Evolutionary conservation across 805 yeast genomes (phyloP), one percentile per base, ranked within the genome.

Genomic region (Sugiyamaella smithiae): DNA sequence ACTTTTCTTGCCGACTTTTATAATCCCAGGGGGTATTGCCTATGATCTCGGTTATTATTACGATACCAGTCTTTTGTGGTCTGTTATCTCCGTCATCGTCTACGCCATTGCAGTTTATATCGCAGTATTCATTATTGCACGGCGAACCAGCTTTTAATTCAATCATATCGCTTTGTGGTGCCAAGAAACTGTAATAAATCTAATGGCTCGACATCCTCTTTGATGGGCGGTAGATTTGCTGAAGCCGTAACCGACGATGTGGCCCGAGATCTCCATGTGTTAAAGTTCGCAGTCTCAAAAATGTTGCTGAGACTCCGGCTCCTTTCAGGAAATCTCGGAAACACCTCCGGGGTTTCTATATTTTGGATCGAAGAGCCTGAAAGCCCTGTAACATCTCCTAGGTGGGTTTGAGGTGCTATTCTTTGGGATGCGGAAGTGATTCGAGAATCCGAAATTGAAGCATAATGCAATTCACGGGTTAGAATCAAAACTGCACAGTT

Each of bases 401-500:
- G n/a, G n/a, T n/a, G n/a, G n/a, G n/a, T n/a, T n/a, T n/a, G n/a
- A n/a, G n/a, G n/a, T n/a, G n/a, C n/a, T n/a, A n/a, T n/a, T n/a
- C n/a, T n/a, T n/a, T n/a, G n/a, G n/a, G n/a, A n/a, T n/a, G n/a
- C n/a, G n/a, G n/a, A n/a, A n/a, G n/a, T n/a, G n/a, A n/a, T n/a
- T n/a, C n/a, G n/a, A n/a, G n/a, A n/a, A n/a, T n/a, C n/a, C n/a
- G n/a, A n/a, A n/a, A n/a, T n/a, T n/a, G n/a, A n/a, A n/a, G n/a
- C n/a, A n/a, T n/a, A n/a, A n/a, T n/a, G n/a, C n/a, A n/a, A n/a
- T n/a, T n/a, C n/a, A n/a, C n/a, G n/a, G n/a, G 81, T 76, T 24
- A 85, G 67, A 60, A 86, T 88, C 7, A 88, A 95, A 20, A 78
- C 49, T 4, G 7, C 38, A 0, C 89, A 72, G 61, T 89, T 95